Base-by-base conservation (phyloP, 129 eudicot species). In the Mikania micrantha region DNA sequence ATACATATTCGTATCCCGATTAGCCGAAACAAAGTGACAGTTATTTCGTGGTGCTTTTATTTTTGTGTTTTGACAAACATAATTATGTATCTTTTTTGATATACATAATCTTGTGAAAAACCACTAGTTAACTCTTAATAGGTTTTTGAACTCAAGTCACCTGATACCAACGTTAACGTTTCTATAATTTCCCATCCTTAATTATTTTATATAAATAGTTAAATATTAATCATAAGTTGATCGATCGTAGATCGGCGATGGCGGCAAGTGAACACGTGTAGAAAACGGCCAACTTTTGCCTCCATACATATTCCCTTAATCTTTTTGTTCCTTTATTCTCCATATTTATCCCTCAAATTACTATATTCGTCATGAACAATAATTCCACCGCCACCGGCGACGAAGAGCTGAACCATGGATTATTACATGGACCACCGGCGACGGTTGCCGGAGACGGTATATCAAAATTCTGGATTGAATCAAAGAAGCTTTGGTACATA, bases 401-500 rank as follows among this genome's bases (percentile, higher is more conserved):
- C 20, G 69, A 21, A 16, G 69, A 29, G 12, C 44, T 75, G 1
- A 35, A 17, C 64, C 70, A 75, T 59, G 70, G n/a, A 1, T 50
- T 75, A 75, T 35, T 75, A 67, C 21, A 27, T 3, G 17, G 5
- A 0, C 11, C 42, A 9, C 34, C 74, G 42, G 25, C 71, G 5
- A 15, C 71, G 28, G 73, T 15, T 16, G 42, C 48, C 13, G 68
- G 12, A 22, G 35, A 25, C 44, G 16, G 35, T 0, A 75, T 47
- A 68, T n/a, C 64, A 38, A 70, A 62, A 42, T 70, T 83, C 28
- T 83, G 85, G 88, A 45, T 72, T 11, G 88, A 83, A 66, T 76
- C 88, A 31, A 80, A 74, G 78, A 83, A 83, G 66, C 79, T 80
- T 21, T 83, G 88, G 88, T 80, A 80, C 56, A 67, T 83, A 25